Conservation (phyloP, 108 stramenopile genomes). For the Skeletonema grethae region DNA sequence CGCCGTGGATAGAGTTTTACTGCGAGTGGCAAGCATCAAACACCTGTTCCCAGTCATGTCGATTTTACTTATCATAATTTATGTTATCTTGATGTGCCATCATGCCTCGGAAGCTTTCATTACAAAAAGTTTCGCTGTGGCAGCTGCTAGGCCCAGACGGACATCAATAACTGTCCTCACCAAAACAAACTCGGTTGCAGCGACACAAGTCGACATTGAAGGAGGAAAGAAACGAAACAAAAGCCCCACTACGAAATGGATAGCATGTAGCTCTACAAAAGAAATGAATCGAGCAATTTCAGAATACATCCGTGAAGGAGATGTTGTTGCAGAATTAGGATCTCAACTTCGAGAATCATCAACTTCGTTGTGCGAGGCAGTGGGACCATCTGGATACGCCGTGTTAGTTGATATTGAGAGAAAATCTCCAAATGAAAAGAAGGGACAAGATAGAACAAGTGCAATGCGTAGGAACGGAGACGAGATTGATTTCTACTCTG, state of each 20-base stretch:
- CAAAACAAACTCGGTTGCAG: background rate
- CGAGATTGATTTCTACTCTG: slow-evolving; percentile 17
- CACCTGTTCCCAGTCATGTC: background rate
- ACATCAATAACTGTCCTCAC: background rate
- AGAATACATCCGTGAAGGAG: slow-evolving; percentile 1
- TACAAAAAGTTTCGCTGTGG: background rate
- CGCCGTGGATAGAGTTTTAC: too few relatives aligned
- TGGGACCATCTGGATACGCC: slow-evolving; percentile 9
- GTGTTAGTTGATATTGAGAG: slow-evolving; percentile 52
- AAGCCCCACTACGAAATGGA: slow-evolving; percentile 12
- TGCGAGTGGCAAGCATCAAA: too few relatives aligned
- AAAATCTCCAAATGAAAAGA: slow-evolving; percentile 42
- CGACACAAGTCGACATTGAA: background rate
- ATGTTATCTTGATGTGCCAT: background rate
- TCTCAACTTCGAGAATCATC: slow-evolving; percentile 54
- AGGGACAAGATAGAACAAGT: slow-evolving; percentile 20
- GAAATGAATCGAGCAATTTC: slow-evolving; percentile 9
- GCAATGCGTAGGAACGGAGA: slow-evolving; percentile 40
- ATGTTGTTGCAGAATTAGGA: slow-evolving; percentile 54
- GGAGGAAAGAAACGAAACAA: background rate
- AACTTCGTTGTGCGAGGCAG: slow-evolving; percentile 23
- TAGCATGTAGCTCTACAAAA: slow-evolving; percentile 18
- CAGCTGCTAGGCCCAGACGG: background rate
- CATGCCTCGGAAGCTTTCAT: background rate
- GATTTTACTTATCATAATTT: background rate